A percentile compares a stretch with the other conserved stretches of the same genome.
phyloP scores from a whole-genome alignment of 2,329 filamentous ascomycete species.

The Hymenoscyphus salicellus region DNA sequence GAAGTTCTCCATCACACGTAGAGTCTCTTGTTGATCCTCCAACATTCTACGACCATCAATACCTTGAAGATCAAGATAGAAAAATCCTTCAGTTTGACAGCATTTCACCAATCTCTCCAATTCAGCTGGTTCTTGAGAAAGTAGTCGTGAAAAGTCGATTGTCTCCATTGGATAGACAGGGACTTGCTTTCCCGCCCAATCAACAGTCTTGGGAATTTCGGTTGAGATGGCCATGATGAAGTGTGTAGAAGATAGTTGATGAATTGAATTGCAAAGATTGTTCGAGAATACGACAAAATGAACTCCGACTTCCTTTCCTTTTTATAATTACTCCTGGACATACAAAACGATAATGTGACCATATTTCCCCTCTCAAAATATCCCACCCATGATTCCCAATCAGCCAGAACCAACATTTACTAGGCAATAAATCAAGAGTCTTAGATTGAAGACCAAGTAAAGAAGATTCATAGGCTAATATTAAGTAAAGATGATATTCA shows the following conservation, averaged over 20 bases:
- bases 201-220: constrained; percentile 44
- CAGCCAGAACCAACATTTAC: background rate
- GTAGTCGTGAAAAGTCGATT: constrained; percentile 49
- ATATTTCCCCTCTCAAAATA: constrained; percentile 1
- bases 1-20: constrained; percentile 55
- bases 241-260: background rate
- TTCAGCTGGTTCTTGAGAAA: constrained; percentile 54
- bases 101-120: constrained; percentile 49
- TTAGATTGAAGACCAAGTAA: background rate
- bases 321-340: constrained; percentile 2
- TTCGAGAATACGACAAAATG: background rate
- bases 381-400: background rate
- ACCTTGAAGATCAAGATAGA: constrained; percentile 52
- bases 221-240: constrained; percentile 39
- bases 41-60: constrained; percentile 54
- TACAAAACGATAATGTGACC: background rate
- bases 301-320: background rate
- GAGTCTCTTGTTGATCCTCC: constrained; percentile 50
- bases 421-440: background rate
- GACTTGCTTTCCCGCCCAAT: constrained; percentile 49
- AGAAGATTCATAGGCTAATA: background rate
- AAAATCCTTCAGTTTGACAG: constrained; percentile 53
- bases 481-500: background rate
- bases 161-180: constrained; percentile 53
- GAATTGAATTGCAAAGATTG: background rate